Percentiles rank a stretch among this genome's conserved stretches.
Conservation (phyloP, 2,329 filamentous ascomycete genomes). For the Colletotrichum shisoi region DNA sequence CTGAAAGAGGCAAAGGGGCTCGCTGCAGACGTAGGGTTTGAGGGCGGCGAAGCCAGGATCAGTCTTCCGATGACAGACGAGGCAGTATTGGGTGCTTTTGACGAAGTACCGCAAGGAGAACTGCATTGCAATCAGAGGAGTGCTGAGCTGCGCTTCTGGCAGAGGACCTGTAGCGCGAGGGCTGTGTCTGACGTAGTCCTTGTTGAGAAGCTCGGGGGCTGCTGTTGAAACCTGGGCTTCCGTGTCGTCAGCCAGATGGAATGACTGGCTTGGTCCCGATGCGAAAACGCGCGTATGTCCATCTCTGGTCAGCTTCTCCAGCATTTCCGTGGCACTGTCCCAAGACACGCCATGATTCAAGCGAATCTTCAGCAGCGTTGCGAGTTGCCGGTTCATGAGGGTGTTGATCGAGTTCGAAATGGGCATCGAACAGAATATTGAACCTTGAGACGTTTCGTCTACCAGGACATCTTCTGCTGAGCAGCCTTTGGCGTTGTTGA, state of each 20-base stretch:
- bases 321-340: slow-evolving; percentile 35
- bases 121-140: slow-evolving; percentile 71
- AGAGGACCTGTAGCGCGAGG: slow-evolving; percentile 41
- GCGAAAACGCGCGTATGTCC: slow-evolving; percentile 15
- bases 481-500: slow-evolving; percentile 16
- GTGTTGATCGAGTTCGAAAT: slow-evolving; percentile 76
- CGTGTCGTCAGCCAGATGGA: not conserved
- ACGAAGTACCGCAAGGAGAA: slow-evolving; percentile 80
- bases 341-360: slow-evolving; percentile 23
- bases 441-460: slow-evolving; percentile 4
- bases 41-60: slow-evolving; percentile 72
- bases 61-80: slow-evolving; percentile 76
- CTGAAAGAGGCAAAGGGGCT: slow-evolving; percentile 81
- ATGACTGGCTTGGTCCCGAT: not conserved
- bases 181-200: slow-evolving; percentile 20
- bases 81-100: slow-evolving; percentile 84
- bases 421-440: slow-evolving; percentile 64
- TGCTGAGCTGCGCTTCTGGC: slow-evolving; percentile 49
- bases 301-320: slow-evolving; percentile 24
- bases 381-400: slow-evolving; percentile 71
- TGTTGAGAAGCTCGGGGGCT: slow-evolving; percentile 20
- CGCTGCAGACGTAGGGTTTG: slow-evolving; percentile 81
- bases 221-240: slow-evolving; percentile 25
- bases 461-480: not conserved
- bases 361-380: slow-evolving; percentile 67